Evolutionary conservation across 129 eudicot species (phyloP), one percentile per base, ranked within the genome.

Genomic region (Gnaphalium uliginosum): DNA sequence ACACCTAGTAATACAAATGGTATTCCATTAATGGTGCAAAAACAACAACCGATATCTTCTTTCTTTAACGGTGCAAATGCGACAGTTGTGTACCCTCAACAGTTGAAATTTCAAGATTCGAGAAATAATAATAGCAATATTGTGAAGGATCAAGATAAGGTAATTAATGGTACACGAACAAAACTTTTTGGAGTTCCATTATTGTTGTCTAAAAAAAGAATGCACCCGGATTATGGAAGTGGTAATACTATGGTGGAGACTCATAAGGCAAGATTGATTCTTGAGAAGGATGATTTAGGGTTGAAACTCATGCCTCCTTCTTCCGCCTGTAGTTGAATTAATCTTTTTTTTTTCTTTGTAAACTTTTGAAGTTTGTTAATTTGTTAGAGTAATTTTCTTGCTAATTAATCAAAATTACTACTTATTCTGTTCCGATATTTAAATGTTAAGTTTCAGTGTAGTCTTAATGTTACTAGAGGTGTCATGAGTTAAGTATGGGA

Each of bases 221-320:
- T 86, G 60, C 93, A 83, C 61, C 90, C 97, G 0, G 92, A 86
- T 6, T 78, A 73, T 62, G 80, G 74, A 18, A 66, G 66, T 61
- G 63, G 13, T 19, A 71, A 63, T 71, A 70, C 48, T 22, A 25
- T 80, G 80, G 89, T 84, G 72, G 85, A 80, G 50, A 68, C 83
- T 33, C 87, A 83, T 82, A 93, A 93, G 80, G 73, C 95, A 30
- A 86, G 98, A 59, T 75, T 90, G 84, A 86, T 88, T 25, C 33
- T 88, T 65, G 98, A 83, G 39, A 87, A 86, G 25, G 90, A 90
- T 85, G 95, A 93, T 83, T 79, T 93, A 83, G 96, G 98, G 81
- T 72, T 93, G 75, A 88, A 93, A 80, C 96, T 93, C 81, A 93
- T 88, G 98, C 96, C 96, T 54, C 96, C 97, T 82, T 93, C 94